A percentile compares a stretch with the other conserved stretches of the same genome.
Conservation (phyloP, 2,329 filamentous ascomycete genomes). For the Phaeoacremonium minimum region DNA sequence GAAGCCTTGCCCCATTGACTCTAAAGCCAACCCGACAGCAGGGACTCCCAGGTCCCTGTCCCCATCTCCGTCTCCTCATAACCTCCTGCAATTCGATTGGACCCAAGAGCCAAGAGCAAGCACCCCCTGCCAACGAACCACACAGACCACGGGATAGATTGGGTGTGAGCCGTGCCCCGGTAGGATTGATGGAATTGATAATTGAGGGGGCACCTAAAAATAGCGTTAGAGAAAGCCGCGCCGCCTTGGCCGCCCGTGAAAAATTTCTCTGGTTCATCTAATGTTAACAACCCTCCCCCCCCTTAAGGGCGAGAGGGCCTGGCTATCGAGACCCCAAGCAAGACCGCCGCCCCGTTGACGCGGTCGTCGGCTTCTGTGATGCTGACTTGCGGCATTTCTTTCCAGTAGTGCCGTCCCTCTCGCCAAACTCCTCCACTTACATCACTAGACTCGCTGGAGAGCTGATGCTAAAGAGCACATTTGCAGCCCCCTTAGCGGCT, state of each 20-base stretch:
- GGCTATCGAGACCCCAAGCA: too few relatives aligned
- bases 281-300: too few relatives aligned
- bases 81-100: conserved; percentile 2
- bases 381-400: neutral
- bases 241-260: neutral
- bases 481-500: conserved; percentile 1
- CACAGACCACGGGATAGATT: conserved; percentile 2
- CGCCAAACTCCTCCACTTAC: neutral
- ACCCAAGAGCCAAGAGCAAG: conserved; percentile 1
- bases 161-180: conserved; percentile 4
- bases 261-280: too few relatives aligned
- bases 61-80: too few relatives aligned
- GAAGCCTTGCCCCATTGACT: too few relatives aligned
- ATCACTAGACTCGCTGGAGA: neutral
- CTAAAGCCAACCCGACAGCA: too few relatives aligned
- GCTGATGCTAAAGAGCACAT: neutral
- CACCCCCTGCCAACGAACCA: neutral
- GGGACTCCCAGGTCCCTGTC: too few relatives aligned
- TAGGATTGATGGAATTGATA: conserved; percentile 1
- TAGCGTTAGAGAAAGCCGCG: neutral
- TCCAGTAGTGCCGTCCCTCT: neutral
- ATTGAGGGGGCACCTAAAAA: conserved; percentile 3
- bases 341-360: too few relatives aligned
- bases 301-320: too few relatives aligned
- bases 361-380: neutral